These are phyloP conservation scores for Globisporangium viniferum DNA, from an alignment of 352 stramenopile species.

Conservation along the genomic window DNA sequence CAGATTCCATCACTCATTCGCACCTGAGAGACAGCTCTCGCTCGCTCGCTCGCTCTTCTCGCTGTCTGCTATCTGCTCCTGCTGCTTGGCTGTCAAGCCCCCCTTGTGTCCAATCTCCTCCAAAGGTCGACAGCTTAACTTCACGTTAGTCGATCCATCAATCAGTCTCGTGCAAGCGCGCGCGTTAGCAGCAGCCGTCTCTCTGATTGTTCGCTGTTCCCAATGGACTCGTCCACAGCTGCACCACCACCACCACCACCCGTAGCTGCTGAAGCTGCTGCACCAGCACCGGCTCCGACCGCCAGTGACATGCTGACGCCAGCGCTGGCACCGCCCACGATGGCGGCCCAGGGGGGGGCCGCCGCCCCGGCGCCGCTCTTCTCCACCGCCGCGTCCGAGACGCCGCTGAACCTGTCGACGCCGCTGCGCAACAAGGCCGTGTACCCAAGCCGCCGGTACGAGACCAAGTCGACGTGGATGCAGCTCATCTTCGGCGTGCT, in stretches of 20 bases:
- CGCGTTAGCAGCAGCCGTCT: not conserved
- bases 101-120: not conserved
- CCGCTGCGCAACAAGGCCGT: constrained; percentile 22
- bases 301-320: not conserved
- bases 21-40: not conserved
- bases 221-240: not conserved
- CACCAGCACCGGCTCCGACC: not conserved
- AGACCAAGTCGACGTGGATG: constrained; percentile 34
- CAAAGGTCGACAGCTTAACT: not conserved
- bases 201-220: not conserved
- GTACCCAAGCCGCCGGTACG: constrained; percentile 48
- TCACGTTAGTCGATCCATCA: not conserved
- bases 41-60: not conserved
- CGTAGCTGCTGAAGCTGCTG: not conserved
- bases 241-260: not conserved
- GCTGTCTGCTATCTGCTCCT: no score
- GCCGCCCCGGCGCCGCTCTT: not conserved
- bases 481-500: constrained; percentile 39
- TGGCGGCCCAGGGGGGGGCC: not conserved
- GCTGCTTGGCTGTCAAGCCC: not conserved
- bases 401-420: constrained; percentile 18
- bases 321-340: not conserved
- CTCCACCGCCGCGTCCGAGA: constrained; percentile 13
- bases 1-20: not conserved
- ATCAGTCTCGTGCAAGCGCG: not conserved